Conservation (phyloP, 768 basidiomycete genomes). For the Tylopilus sp. region DNA sequence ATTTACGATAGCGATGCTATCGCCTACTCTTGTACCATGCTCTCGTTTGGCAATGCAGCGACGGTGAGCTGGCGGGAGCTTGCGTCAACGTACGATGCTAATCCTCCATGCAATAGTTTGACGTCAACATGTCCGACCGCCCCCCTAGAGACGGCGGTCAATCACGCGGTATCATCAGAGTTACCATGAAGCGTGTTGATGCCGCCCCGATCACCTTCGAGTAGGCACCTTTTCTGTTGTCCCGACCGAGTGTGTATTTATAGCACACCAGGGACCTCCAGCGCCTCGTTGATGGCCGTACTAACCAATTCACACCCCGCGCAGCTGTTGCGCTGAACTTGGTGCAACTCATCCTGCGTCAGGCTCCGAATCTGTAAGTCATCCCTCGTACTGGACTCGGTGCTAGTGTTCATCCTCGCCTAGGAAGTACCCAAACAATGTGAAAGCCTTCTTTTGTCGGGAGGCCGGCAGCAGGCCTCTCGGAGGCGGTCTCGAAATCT, state of each 20-base stretch:
- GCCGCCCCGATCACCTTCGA: slow-evolving; percentile 35
- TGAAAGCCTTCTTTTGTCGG: slow-evolving; percentile 42
- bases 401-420: background rate
- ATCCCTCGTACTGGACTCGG: background rate
- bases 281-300: slow-evolving; percentile 22
- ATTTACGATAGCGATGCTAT: slow-evolving; percentile 47
- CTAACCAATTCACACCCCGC: slow-evolving; percentile 22
- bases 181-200: slow-evolving; percentile 38
- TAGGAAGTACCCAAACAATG: slow-evolving; percentile 46
- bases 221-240: slow-evolving; percentile 25
- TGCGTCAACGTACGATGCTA: background rate
- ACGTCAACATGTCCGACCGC: slow-evolving; percentile 32
- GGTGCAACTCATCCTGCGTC: slow-evolving; percentile 47
- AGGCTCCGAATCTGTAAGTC: slow-evolving; percentile 44
- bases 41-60: slow-evolving; percentile 31
- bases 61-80: slow-evolving; percentile 23
- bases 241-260: background rate
- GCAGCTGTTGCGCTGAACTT: slow-evolving; percentile 42
- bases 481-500: slow-evolving; percentile 39
- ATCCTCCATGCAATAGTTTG: slow-evolving; percentile 28
- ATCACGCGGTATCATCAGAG: slow-evolving; percentile 27
- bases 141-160: slow-evolving; percentile 12
- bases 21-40: slow-evolving; percentile 34
- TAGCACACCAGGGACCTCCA: slow-evolving; percentile 22
- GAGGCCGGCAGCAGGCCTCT: slow-evolving; percentile 26